Conservation (phyloP, 768 basidiomycete genomes). For the Boletus coccyginus region DNA sequence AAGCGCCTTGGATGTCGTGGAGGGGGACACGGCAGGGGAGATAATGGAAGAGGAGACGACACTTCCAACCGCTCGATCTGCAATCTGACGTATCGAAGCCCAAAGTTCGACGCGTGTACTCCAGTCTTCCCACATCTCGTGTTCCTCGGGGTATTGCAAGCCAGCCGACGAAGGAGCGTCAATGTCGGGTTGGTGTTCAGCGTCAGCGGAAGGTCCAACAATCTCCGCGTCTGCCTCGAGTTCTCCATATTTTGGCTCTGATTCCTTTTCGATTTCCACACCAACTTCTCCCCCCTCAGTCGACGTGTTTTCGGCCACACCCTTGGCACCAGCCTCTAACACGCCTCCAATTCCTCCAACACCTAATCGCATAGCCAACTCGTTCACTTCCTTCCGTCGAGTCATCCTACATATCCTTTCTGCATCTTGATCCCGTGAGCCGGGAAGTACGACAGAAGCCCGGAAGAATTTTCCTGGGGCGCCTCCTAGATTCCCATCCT, state of each 20-base stretch:
- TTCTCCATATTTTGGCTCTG: constrained; percentile 9
- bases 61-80: constrained; percentile 73
- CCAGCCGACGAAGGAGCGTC: constrained; percentile 1
- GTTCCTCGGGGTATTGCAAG: constrained; percentile 18
- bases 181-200: background rate
- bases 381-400: constrained; percentile 73
- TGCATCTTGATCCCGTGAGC: constrained; percentile 46
- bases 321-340: constrained; percentile 35
- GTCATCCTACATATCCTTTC: constrained; percentile 59
- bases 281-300: constrained; percentile 1
- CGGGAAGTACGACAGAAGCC: constrained; percentile 67
- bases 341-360: constrained; percentile 72
- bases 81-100: constrained; percentile 66
- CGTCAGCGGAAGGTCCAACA: constrained; percentile 15
- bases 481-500: constrained; percentile 13
- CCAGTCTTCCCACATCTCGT: constrained; percentile 61
- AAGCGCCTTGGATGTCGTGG: constrained; percentile 20
- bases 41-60: constrained; percentile 40
- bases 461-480: constrained; percentile 53
- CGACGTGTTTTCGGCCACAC: background rate
- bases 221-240: constrained; percentile 18
- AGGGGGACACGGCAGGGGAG: constrained; percentile 4
- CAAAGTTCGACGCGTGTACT: constrained; percentile 66
- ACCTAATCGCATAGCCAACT: constrained; percentile 81
- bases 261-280: constrained; percentile 1